Evolutionary conservation across 352 stramenopile species (phyloP).

Genomic region (Elongisporangium senticosum): DNA sequence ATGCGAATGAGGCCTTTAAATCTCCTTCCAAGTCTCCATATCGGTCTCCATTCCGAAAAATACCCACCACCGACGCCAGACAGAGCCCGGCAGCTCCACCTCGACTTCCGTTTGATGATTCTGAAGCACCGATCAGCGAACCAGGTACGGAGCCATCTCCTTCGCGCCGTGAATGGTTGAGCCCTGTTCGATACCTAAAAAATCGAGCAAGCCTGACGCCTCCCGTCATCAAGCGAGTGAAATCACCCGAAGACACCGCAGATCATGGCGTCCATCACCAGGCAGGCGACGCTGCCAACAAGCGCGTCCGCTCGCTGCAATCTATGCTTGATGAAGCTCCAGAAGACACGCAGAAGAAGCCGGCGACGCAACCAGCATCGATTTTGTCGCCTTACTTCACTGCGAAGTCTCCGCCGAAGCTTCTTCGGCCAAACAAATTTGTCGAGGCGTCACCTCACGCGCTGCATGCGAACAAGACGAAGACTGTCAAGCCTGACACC

Average conservation of each 20-base stretch:
- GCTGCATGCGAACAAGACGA: slow-evolving; percentile 23
- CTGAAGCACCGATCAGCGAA: slow-evolving; percentile 11
- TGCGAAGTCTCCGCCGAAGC: slow-evolving; percentile 12
- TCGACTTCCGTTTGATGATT: slow-evolving; percentile 6
- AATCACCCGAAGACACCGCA: slow-evolving; percentile 5
- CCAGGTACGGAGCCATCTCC: slow-evolving; percentile 13
- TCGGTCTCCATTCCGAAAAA: slow-evolving; percentile 74
- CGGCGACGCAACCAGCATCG: slow-evolving; percentile 11
- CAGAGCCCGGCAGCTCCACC: slow-evolving; percentile 5
- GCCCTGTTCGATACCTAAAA: slow-evolving; percentile 39
- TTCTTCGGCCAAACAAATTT: slow-evolving; percentile 1
- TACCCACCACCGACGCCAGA: slow-evolving; percentile 27
- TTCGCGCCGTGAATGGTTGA: slow-evolving; percentile 59
- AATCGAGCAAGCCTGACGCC: slow-evolving; percentile 16
- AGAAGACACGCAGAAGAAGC: slow-evolving; percentile 20
- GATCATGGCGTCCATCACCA: slow-evolving; percentile 10
- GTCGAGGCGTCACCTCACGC: slow-evolving; percentile 6
- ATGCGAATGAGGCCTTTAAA: slow-evolving; percentile 28
- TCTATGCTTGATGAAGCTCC: slow-evolving; percentile 66
- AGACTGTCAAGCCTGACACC: slow-evolving; percentile 6
- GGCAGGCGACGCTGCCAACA: slow-evolving; percentile 33
- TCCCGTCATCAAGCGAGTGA: slow-evolving; percentile 27
- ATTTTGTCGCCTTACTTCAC: slow-evolving; percentile 46
- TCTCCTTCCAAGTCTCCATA: slow-evolving; percentile 66
- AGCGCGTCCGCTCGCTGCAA: slow-evolving; percentile 74